These are phyloP conservation scores for Coemansia sp. DNA, from an alignment of 192 early-diverging fungal genomes.

Conservation along the genomic window DNA sequence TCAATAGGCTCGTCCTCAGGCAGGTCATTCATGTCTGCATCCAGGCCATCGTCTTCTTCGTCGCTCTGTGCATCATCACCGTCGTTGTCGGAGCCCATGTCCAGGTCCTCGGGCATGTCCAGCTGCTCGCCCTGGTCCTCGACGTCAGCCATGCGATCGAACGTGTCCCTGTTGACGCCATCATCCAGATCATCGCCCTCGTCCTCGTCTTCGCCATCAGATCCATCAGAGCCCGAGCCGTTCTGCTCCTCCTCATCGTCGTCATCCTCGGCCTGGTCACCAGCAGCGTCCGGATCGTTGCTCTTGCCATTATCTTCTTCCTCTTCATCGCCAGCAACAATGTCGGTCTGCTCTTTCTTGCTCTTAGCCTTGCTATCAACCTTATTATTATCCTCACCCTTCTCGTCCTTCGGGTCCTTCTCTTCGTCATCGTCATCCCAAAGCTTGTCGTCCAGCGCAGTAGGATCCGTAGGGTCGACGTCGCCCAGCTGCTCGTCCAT, in stretches of 20 bases:
- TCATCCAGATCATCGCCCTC: slow-evolving; percentile 56
- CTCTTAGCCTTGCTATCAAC: slow-evolving; percentile 54
- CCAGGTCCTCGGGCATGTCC: slow-evolving; percentile 61
- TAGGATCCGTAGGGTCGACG: slow-evolving; percentile 81
- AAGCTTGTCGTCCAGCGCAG: slow-evolving; percentile 95
- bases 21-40: slow-evolving; percentile 55
- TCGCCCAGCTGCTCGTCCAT: slow-evolving; percentile 91
- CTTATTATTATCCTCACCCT: slow-evolving; percentile 55
- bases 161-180: slow-evolving; percentile 52
- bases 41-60: slow-evolving; percentile 51
- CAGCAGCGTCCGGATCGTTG: slow-evolving; percentile 28
- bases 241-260: slow-evolving; percentile 21
- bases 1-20: slow-evolving; percentile 59
- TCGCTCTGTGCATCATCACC: slow-evolving; percentile 27
- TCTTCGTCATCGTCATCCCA: slow-evolving; percentile 83
- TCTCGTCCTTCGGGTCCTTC: slow-evolving; percentile 54
- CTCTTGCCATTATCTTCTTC: slow-evolving; percentile 34
- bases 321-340: slow-evolving; percentile 56
- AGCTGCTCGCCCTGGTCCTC: slow-evolving; percentile 60
- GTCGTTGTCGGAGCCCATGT: slow-evolving; percentile 56
- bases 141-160: slow-evolving; percentile 55
- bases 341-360: slow-evolving; percentile 44
- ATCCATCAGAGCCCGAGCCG: slow-evolving; percentile 47
- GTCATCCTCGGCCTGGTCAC: slow-evolving; percentile 38
- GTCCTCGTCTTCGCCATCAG: slow-evolving; percentile 55